These are phyloP conservation scores for Trametes cubensis DNA, from an alignment of 768 basidiomycete species.

Conservation along the genomic window DNA sequence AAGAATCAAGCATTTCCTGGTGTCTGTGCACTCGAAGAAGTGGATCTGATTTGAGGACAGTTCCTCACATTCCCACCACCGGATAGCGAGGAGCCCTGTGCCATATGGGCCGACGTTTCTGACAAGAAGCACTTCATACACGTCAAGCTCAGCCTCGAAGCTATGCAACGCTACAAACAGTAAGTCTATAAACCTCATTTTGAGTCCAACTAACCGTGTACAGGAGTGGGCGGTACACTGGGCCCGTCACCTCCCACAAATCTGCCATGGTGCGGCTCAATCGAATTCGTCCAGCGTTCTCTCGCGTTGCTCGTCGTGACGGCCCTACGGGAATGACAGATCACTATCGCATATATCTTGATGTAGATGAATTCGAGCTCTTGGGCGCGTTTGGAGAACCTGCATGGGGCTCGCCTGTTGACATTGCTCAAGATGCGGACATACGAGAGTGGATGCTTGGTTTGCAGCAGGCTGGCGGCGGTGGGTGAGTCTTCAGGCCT, in stretches of 20 bases:
- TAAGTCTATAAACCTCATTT: constrained; percentile 18
- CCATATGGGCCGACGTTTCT: constrained; percentile 64
- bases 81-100: constrained; percentile 37
- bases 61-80: constrained; percentile 54
- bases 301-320: constrained; percentile 51
- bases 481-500: constrained; percentile 50
- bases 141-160: constrained; percentile 56
- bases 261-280: constrained; percentile 52
- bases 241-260: constrained; percentile 47
- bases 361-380: constrained; percentile 47
- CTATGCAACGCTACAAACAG: constrained; percentile 47
- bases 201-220: neutral
- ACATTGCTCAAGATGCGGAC: constrained; percentile 43
- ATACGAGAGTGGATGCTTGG: constrained; percentile 58
- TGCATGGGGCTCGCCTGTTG: constrained; percentile 53
- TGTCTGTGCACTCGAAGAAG: neutral
- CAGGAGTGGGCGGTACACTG: constrained; percentile 27
- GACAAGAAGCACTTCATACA: constrained; percentile 57
- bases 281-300: constrained; percentile 52
- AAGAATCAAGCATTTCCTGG: neutral
- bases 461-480: constrained; percentile 58
- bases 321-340: constrained; percentile 42
- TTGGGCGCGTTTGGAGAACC: constrained; percentile 50
- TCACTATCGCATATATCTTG: constrained; percentile 51
- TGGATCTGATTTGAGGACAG: constrained; percentile 35